A percentile compares a stretch with the other conserved stretches of the same genome.
Evolutionary conservation across 768 basidiomycete species (phyloP).

Genomic region (Termitomyces sp.): DNA sequence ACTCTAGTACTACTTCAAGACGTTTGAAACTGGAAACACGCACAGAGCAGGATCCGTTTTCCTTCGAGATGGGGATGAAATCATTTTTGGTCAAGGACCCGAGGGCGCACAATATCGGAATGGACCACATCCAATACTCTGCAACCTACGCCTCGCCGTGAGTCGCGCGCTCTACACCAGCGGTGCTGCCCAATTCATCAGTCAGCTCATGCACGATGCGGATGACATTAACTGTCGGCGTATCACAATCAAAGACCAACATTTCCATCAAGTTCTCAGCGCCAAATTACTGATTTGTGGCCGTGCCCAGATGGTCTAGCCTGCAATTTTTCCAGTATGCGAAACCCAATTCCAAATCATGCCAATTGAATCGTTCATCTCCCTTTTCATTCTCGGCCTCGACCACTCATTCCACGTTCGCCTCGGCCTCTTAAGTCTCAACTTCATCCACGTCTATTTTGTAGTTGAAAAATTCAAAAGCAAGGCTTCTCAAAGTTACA

Average conservation of each 20-base stretch:
- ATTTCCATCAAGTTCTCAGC: constrained; percentile 16
- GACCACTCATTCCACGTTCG: not conserved
- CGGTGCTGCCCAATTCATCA: constrained; percentile 13
- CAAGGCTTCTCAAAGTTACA: not conserved
- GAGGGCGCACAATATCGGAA: constrained; percentile 15
- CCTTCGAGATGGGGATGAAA: constrained; percentile 20
- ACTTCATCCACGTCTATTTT: too few relatives aligned
- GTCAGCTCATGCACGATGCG: constrained; percentile 14
- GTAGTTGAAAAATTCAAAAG: not conserved
- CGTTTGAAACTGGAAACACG: constrained; percentile 5
- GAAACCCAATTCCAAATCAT: not conserved
- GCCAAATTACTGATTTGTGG: constrained; percentile 18
- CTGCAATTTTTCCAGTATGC: not conserved
- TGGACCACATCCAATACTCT: constrained; percentile 22
- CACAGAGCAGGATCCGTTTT: constrained; percentile 9
- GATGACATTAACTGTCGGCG: constrained; percentile 8
- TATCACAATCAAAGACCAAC: not conserved
- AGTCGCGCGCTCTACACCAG: constrained; percentile 20
- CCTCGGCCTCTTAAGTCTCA: not conserved
- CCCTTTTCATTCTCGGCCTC: not conserved
- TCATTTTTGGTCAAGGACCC: constrained; percentile 19
- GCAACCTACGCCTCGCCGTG: constrained; percentile 23
- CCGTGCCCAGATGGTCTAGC: constrained; percentile 16
- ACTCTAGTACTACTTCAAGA: constrained; percentile 15
- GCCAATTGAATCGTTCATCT: not conserved